Evolutionary conservation across 768 basidiomycete genomes (phyloP).

Genomic region (Gymnopilus junonius): DNA sequence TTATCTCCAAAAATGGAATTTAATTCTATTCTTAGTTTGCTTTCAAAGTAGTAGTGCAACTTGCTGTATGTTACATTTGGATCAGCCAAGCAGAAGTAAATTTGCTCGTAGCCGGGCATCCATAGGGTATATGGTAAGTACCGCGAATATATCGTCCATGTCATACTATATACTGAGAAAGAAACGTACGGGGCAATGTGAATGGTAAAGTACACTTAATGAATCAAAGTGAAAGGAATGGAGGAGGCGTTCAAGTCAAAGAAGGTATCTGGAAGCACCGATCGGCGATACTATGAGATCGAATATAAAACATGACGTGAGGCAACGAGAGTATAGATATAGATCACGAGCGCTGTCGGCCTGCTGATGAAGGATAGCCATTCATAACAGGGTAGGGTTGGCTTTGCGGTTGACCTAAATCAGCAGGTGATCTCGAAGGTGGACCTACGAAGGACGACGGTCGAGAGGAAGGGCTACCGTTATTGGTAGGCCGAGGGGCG

Average conservation of each 20-base stretch:
- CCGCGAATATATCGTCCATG: slow-evolving; percentile 66
- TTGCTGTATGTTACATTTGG: slow-evolving; percentile 11
- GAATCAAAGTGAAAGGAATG: slow-evolving; percentile 29
- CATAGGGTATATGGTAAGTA: slow-evolving; percentile 61
- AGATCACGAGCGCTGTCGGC: slow-evolving; percentile 55
- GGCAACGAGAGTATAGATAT: slow-evolving; percentile 18
- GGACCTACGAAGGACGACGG: slow-evolving; percentile 56
- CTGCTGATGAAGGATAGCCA: slow-evolving; percentile 50
- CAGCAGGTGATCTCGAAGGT: slow-evolving; percentile 34
- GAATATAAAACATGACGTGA: slow-evolving; percentile 16
- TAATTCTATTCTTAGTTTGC: slow-evolving; percentile 4
- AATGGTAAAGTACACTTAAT: slow-evolving; percentile 68
- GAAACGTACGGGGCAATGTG: slow-evolving; percentile 24
- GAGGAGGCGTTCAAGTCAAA: slow-evolving; percentile 13
- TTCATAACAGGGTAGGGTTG: slow-evolving; percentile 44
- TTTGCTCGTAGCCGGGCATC: slow-evolving; percentile 16
- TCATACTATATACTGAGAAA: slow-evolving; percentile 47
- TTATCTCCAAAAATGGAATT: neutral
- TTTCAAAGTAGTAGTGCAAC: slow-evolving; percentile 1
- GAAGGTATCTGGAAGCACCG: slow-evolving; percentile 28
- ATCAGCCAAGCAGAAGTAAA: neutral
- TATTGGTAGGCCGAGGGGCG: slow-evolving; percentile 43
- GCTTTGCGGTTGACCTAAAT: slow-evolving; percentile 37
- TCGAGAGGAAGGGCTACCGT: slow-evolving; percentile 45
- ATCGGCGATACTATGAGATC: slow-evolving; percentile 24